Conservation (phyloP, 2,329 filamentous ascomycete genomes). For the Microascus cirrosus region DNA sequence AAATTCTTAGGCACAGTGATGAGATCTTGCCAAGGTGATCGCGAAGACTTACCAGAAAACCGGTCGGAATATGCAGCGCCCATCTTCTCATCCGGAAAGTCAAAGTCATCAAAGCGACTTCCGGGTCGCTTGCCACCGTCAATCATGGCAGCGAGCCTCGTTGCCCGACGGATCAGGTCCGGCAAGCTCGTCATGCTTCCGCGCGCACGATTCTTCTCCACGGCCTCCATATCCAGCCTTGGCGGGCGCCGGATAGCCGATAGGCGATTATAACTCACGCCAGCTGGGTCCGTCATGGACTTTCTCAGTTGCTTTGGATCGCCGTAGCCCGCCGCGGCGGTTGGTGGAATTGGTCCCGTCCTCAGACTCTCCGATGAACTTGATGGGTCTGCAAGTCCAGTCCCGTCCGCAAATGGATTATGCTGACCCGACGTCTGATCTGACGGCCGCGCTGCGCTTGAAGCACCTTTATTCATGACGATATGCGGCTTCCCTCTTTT, state of each 20-base stretch:
- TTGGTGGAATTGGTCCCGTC: neutral
- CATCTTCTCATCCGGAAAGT: conserved; percentile 35
- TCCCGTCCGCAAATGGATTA: conserved; percentile 28
- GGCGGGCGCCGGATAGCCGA: conserved; percentile 56
- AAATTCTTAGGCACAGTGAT: neutral
- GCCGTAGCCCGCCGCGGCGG: conserved; percentile 5
- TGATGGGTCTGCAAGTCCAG: conserved; percentile 23
- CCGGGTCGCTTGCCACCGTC: conserved; percentile 64
- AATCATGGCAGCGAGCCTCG: conserved; percentile 74
- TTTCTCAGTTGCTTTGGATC: conserved; percentile 22
- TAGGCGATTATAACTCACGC: conserved; percentile 26
- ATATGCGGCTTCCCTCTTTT: conserved; percentile 48
- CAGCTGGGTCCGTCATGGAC: conserved; percentile 15
- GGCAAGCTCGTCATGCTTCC: conserved; percentile 87
- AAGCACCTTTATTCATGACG: conserved; percentile 26
- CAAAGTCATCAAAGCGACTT: conserved; percentile 45
- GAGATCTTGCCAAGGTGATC: neutral
- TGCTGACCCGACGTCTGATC: conserved; percentile 22
- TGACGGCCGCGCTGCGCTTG: conserved; percentile 15
- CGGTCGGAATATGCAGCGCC: conserved; percentile 21
- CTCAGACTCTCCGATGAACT: conserved; percentile 2
- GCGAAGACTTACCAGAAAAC: conserved; percentile 20
- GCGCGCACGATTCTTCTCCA: conserved; percentile 50
- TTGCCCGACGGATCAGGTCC: conserved; percentile 82
- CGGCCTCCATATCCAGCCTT: conserved; percentile 69